Evolutionary conservation across 2,329 filamentous ascomycete genomes (phyloP), one percentile per base, ranked within the genome.

Genomic region (Diplocarpon mali): DNA sequence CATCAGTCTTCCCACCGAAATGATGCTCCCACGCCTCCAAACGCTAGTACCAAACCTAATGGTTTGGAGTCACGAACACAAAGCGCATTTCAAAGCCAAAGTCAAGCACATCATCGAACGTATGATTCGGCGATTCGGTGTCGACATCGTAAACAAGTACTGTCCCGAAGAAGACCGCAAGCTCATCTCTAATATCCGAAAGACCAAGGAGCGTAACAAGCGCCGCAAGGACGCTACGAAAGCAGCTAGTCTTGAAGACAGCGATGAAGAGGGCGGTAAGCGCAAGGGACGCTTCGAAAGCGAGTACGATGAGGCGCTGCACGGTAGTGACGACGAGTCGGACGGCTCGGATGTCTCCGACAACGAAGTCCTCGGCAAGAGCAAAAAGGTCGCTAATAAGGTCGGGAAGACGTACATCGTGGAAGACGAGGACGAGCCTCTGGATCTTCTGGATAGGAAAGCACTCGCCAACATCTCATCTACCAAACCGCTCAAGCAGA

Each of bases 41-140:
- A 78, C 80, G 0, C 72, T 98, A 38, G 76, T 98, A 2, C 86
- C 89, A 3, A 94, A 94, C 64, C 71, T 96, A 15, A 86, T 96
- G 72, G 79, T 89, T 35, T 98, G 92, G 90, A 89, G 85, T 61
- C 87, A 95, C 64, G 92, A 98, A 66, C 93, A 98, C 71, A 96
- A 96, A 69, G 88, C 88, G 11, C 88, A 94, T 62, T 92, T 98
- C 69, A 87, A 90, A 59, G 82, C 85, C 40, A 98, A 96, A 70
- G 89, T 98, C 55, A 96, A 95, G 77, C 89, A 95, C 61, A 96
- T 98, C 52, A 69, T 98, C 13, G 92, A 98, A 67, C 80, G 92
- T 42, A 87, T 95, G 75, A 83, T 96, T 16, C 79, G 90, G 38
- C 80, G 90, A 45, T 96, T 95, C 60, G 89, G 92, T 38, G 83